Base-by-base conservation (phyloP, 2,329 filamentous ascomycete genomes). In the Pseudogymnoascus sp. region DNA sequence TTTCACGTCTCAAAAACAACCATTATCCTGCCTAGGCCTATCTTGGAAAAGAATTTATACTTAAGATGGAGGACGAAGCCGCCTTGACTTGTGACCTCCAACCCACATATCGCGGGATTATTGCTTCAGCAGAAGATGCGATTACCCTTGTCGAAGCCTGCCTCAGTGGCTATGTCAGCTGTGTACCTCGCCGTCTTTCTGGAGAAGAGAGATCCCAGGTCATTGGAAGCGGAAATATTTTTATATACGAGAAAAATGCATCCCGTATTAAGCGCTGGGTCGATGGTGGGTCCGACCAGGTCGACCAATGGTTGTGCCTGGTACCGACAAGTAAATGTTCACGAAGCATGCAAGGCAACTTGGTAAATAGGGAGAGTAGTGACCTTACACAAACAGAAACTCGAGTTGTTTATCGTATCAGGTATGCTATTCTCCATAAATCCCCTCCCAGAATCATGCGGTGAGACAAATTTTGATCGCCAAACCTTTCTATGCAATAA, bases 221-320 rank as follows among this genome's bases (percentile, higher is more conserved):
- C 60, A 94, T 96, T 71, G 84, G 84, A 67, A 95, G 91, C 68
- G 92, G 92, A 36, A 88, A 89, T 67, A 84, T 96, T 55, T 94
- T 96, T 75, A 90, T 96, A 67, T 97, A 96, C 74, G 91, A 96
- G 71, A 91, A 96, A 73, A 88, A 91, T 65, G 87, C 90, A 0
- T 95, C 92, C 0, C 91, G 91, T 4, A 96, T 96, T 76, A 95
- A 95, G 77, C 83, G 92, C 62, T 97, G 92, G 92, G 96, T 92
- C 0, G 92, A 97, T 68, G 92, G 92, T 12, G 85, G 93, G 9
- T 87, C 88, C 2, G 3, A 9, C 92, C 92, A 0, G 5, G 4
- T 2, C 1, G 0, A 2, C 19, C 11, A 9, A 23, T 14, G 0
- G 11, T 7, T 45, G 11, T 23, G 1, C 3, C 41, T 1, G 23